A percentile compares a stretch with the other conserved stretches of the same genome.
phyloP scores from a whole-genome alignment of 2,329 filamentous ascomycete species.

The Torrubiellomyces zombiae region DNA sequence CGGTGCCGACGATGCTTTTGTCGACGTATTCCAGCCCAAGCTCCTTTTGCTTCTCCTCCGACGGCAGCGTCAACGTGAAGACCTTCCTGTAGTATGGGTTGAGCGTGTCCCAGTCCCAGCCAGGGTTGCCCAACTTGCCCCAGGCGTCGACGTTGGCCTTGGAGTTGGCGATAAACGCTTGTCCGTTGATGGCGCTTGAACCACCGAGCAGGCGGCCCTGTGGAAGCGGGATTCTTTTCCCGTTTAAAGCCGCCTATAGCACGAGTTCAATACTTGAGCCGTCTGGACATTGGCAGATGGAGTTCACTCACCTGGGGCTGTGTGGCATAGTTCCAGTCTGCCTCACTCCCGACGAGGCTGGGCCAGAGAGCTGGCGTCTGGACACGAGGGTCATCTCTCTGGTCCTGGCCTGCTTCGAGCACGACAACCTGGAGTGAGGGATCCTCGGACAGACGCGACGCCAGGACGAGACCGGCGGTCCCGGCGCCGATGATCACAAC shows the following conservation, averaged over 20 bases:
- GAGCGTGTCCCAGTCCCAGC: conserved; percentile 10
- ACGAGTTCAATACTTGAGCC: background rate
- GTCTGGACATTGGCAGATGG: too few relatives aligned
- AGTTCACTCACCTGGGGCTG: conserved; percentile 9
- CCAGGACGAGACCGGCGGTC: conserved; percentile 13
- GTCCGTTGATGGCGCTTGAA: conserved; percentile 13
- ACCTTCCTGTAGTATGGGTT: conserved; percentile 1
- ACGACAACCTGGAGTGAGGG: conserved; percentile 8
- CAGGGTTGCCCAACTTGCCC: conserved; percentile 11
- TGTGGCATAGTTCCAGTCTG: conserved; percentile 11
- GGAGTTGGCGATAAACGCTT: conserved; percentile 8
- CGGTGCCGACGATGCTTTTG: conserved; percentile 6
- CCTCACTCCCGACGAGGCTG: conserved; percentile 9
- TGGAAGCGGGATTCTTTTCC: conserved; percentile 7
- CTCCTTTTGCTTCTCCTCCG: conserved; percentile 2
- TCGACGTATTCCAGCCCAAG: conserved; percentile 5
- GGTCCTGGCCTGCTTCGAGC: conserved; percentile 13
- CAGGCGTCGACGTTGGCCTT: conserved; percentile 11
- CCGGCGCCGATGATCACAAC: conserved; percentile 14
- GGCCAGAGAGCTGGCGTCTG: conserved; percentile 11
- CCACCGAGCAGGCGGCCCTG: conserved; percentile 11
- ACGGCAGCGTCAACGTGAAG: background rate
- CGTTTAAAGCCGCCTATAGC: conserved; percentile 4
- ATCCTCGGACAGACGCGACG: conserved; percentile 12
- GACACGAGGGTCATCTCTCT: conserved; percentile 9